Percentiles rank a stretch among this genome's conserved stretches.
Conservation (phyloP, 495 filamentous ascomycete genomes). For the Rhizodiscina lignyota region DNA sequence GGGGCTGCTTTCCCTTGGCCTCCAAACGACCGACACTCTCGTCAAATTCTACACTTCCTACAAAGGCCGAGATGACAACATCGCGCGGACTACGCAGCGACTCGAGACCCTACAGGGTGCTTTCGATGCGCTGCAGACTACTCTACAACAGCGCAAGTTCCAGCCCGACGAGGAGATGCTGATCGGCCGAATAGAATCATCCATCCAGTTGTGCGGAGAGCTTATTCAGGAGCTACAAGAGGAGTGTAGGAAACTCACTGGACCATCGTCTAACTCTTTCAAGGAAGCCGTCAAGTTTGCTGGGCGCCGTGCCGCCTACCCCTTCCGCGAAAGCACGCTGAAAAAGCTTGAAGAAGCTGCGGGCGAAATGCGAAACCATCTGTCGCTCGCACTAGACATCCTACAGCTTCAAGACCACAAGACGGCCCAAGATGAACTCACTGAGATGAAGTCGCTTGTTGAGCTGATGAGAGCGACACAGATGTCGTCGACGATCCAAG, state of each 20-base stretch:
- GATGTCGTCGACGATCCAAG: conserved; percentile 13
- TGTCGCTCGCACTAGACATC: too few species aligned
- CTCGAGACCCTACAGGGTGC: conserved; percentile 3
- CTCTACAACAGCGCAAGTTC: conserved; percentile 5
- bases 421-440: too few species aligned
- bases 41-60: conserved; percentile 6
- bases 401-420: too few species aligned
- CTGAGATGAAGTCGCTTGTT: too few species aligned
- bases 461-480: too few species aligned
- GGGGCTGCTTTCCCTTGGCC: conserved; percentile 4
- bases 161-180: conserved; percentile 2
- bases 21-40: conserved; percentile 5
- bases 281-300: too few species aligned
- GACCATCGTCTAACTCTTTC: too few species aligned
- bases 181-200: conserved; percentile 3
- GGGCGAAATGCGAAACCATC: too few species aligned
- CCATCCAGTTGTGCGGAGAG: conserved; percentile 10
- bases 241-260: too few species aligned
- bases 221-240: conserved; percentile 17
- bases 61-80: conserved; percentile 2
- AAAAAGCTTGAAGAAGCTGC: too few species aligned
- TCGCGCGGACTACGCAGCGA: conserved; percentile 3
- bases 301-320: too few species aligned
- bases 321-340: too few species aligned
- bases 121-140: conserved; percentile 1